phyloP scores from a whole-genome alignment of 2,329 filamentous ascomycete species.

The Fusarium praegraminearum region DNA sequence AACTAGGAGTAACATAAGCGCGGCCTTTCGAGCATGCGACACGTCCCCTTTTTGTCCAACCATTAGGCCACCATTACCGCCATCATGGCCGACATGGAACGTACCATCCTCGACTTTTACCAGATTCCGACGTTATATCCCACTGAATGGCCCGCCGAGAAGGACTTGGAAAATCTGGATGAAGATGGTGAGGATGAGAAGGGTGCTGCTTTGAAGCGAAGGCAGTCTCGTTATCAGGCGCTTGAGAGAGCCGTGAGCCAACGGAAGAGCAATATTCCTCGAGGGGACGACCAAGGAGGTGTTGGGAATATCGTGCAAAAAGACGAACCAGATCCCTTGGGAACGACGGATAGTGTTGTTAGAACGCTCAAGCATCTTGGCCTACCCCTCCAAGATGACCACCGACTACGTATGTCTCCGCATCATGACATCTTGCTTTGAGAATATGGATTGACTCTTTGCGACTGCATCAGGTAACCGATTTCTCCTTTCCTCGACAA shows the following conservation, averaged over 20 bases:
- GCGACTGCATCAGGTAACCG: conserved; percentile 74
- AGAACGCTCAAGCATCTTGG: conserved; percentile 81
- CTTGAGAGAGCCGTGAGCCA: conserved; percentile 81
- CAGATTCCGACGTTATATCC: conserved; percentile 83
- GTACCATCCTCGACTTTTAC: conserved; percentile 88
- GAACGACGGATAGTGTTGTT: conserved; percentile 88
- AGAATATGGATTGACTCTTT: conserved; percentile 33
- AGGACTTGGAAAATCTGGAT: conserved; percentile 76
- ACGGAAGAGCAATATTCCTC: conserved; percentile 73
- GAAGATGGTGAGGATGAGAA: conserved; percentile 66
- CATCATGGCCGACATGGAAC: conserved; percentile 77
- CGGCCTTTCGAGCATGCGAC: conserved; percentile 34
- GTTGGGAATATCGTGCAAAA: conserved; percentile 84
- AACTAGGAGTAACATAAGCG: conserved; percentile 11
- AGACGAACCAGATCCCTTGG: conserved; percentile 93
- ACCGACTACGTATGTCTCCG: conserved; percentile 72
- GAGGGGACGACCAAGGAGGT: conserved; percentile 74
- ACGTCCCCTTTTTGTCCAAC: conserved; percentile 33
- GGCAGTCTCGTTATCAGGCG: conserved; percentile 85
- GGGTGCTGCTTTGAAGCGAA: conserved; percentile 63
- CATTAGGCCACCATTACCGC: conserved; percentile 24
- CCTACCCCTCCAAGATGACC: conserved; percentile 85
- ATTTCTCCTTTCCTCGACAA: conserved; percentile 94
- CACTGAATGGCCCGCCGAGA: conserved; percentile 85
- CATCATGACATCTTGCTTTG: conserved; percentile 15